Base-by-base conservation (phyloP, 768 basidiomycete genomes). In the Trametes coccinea region DNA sequence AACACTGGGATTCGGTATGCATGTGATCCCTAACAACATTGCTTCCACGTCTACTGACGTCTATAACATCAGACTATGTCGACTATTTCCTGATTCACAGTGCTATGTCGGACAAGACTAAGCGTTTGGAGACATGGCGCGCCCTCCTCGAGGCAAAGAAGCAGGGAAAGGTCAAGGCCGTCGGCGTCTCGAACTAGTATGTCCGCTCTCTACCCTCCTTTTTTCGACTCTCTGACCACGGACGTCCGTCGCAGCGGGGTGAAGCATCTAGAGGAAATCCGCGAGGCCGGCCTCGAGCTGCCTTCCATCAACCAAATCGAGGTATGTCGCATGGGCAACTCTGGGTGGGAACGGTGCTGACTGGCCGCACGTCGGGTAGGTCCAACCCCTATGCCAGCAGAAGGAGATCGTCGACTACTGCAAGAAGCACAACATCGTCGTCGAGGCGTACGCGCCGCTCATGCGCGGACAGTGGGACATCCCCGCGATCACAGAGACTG, bases 291-390 rank as follows among this genome's bases (percentile, higher is more conserved):
- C 5, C 77, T 83, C 53, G 82, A 83, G 59, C 73, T 78, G 67
- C 92, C 92, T 13, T 74, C 84, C 10, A 85, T 94, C 50, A 93
- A 94, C 69, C 92, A 94, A 70, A 85, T 94, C 60, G 91, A 93
- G 81, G 92, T 85, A 70, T 31, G 74, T 22, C 2, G 34, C 34
- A 6, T 37, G 34, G 11, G 34, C 6, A 37, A 37, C 6, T 11
- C 34, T 11, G 34, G 34, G 34, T 6, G 34, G 34, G 34, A 5
- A 37, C 34, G 11, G 11, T 11, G 34, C 22, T 37, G 34, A 37
- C 13, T 53, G 14, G 6, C 14, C 17, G 11, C 10, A 91, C 89
- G 37, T 31, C n/a, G 9, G 37, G 14, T 65, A 92, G 90, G 77
- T 93, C 29, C 91, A 93, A 66, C 92, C 91, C 0, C 79, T 87